Base-by-base conservation (phyloP, 1,284 basidiomycete genomes). In the Salmacisia buchloeana region DNA sequence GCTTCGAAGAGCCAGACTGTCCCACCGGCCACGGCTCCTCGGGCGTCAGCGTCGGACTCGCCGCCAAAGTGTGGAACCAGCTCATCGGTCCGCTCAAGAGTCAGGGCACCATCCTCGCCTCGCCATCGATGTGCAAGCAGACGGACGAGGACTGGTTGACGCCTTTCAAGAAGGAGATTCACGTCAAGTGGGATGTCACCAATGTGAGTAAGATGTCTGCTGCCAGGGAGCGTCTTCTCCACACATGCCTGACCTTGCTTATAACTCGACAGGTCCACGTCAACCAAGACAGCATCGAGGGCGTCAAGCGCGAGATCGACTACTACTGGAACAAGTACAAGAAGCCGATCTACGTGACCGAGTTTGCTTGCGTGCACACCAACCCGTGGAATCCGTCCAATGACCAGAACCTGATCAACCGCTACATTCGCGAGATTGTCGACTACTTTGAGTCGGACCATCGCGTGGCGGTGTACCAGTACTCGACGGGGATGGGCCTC, bases 61-160 rank as follows among this genome's bases (percentile, higher is more conserved):
- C 68, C 6, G 74, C 66, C 12, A 49, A 65, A 18, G 67, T 63
- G 27, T 75, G 74, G 74, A 68, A 75, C 18, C 49, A 69, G 60
- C 68, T 59, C 35, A 65, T 75, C 35, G 72, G 58, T 3, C 70
- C 70, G 2, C 68, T 69, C 61, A 65, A 59, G 29, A 27, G 46
- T 2, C 70, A 70, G 3, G 74, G 74, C 38, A 54, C 69, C 60
- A 52, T 52, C 7, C 46, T 52, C 1, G 46, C 29, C 2, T 52
- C 58, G 5, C 58, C 58, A 15, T 59, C 58, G 33, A 59, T 59
- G 58, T 41, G 39, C 58, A 59, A 59, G 33, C 58, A 59, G 45
- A 46, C 58, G 15, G 35, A 59, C 35, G 58, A 59, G 45, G 23
- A 15, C 58, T 59, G 36, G 35, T 21, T 59, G 12, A 59, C 39